Base-by-base conservation (phyloP, 352 stramenopile genomes). In the Pythium brassicae region DNA sequence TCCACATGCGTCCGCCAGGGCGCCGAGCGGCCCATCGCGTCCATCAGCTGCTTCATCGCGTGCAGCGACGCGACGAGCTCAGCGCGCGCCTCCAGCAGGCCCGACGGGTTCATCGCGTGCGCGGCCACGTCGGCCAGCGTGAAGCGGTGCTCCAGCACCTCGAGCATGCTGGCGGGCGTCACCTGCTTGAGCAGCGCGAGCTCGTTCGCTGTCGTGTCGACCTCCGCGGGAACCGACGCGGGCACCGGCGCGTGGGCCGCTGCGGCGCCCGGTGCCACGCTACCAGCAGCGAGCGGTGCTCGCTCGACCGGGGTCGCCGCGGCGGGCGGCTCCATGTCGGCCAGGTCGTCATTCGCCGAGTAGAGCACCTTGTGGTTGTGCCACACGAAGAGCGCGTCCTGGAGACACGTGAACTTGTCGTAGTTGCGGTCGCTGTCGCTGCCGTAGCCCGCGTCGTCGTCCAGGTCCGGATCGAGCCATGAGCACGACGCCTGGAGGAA, bases 381-480 rank as follows among this genome's bases (percentile, higher is more conserved):
- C 82, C 82, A 92, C 50, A 89, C 74, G 20, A 72, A 75, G 35
- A 92, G 56, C 4, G 78, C 82, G 43, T 92, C 82, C 63, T 92
- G 82, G 11, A 92, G 67, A 59, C 82, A 92, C 14, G 82, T 92
- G 35, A 89, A 92, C 50, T 87, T 89, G 68, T 92, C 81, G 55
- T 92, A 92, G 7, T 79, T 88, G 48, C 74, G 71, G 25, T 83
- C 74, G 7, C 52, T 53, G 40, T 76, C 57, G 48, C 66, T 67
- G 17, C 57, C 50, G 25, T 72, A 68, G 35, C 65, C 69, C n/a
- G 79, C 66, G 43, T 76, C 56, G 15, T 77, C 65, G 39, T 37
- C 32, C 32, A 69, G 57, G 37, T 82, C 68, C 0, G 74, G 66
- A 58, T 86, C 73, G 61, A 87, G 80, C 81, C 81, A 92, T 27